Evolutionary conservation across 1,284 basidiomycete genomes (phyloP), one percentile per base, ranked within the genome.

Genomic region (Ustilago loliicola): DNA sequence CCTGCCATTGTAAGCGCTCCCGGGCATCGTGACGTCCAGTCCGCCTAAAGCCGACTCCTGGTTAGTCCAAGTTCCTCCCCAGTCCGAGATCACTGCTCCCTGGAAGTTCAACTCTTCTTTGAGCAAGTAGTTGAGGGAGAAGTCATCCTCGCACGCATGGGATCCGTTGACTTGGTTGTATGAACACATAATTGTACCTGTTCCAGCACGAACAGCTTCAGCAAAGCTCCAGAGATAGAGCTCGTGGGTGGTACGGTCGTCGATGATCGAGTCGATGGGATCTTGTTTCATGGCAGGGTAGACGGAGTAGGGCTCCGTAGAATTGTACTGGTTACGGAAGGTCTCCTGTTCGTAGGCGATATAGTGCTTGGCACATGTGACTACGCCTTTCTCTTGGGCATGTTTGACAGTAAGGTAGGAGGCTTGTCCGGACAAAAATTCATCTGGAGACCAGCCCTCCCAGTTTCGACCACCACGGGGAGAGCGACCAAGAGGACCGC

Each of bases 61-160:
- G 1, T 87, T 52, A 15, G 74, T 45, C 62, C 69, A 68, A 2
- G 73, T 72, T 30, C 67, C 79, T 51, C 76, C 75, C 79, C 78
- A 84, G 51, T 82, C 80, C 27, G 79, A 82, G 87, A 90, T 88
- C 59, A 91, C 88, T 71, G 89, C 92, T 25, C 93, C 93, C 87
- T 92, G 91, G 89, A 93, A 94, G 10, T 92, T 93, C 66, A 90
- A 89, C 83, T 93, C 92, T 25, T 88, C 88, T 87, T 93, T 93
- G 57, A 93, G 86, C 25, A 93, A 87, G 15, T 90, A 90, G 82
- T 93, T 93, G 65, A 92, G 85, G 2, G 89, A 89, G 81, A 90
- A 89, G 73, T 89, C 88, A 79, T 93, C 92, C 77, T 91, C 89
- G 79, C 91, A 93, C 0, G 91, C 89, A 79, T 88, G 92, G 0